phyloP scores from a whole-genome alignment of 768 basidiomycete genomes.

The Mycena sanguinolenta region DNA sequence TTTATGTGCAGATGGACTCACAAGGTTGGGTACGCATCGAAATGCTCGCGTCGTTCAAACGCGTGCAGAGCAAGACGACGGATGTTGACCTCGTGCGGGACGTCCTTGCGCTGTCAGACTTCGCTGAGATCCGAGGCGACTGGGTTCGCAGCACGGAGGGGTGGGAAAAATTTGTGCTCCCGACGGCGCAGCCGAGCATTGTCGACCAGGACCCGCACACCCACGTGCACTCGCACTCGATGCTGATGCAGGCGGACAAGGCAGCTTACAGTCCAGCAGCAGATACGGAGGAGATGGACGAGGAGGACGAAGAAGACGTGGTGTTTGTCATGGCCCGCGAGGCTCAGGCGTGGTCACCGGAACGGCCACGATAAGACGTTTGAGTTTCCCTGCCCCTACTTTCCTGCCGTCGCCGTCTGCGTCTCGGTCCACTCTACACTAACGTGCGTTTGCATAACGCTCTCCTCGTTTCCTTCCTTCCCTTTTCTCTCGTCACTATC shows the following conservation, averaged over 20 bases:
- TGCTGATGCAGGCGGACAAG: slow-evolving; percentile 34
- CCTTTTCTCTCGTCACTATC: neutral
- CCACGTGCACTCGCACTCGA: slow-evolving; percentile 13
- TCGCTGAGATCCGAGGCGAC: slow-evolving; percentile 36
- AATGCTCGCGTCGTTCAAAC: slow-evolving; percentile 35
- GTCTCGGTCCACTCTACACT: slow-evolving; percentile 5
- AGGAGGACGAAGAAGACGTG: slow-evolving; percentile 38
- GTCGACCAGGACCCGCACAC: slow-evolving; percentile 27
- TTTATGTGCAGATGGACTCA: slow-evolving; percentile 34
- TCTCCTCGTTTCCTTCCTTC: slow-evolving; percentile 16
- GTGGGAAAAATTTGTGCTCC: slow-evolving; percentile 37
- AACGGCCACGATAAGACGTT: slow-evolving; percentile 30
- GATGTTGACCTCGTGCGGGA: slow-evolving; percentile 37
- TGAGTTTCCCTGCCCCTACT: neutral
- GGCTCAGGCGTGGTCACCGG: slow-evolving; percentile 35
- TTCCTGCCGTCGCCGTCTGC: neutral
- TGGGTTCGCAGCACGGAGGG: slow-evolving; percentile 39
- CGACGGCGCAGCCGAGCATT: slow-evolving; percentile 32
- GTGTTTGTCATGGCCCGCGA: slow-evolving; percentile 39
- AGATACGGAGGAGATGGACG: slow-evolving; percentile 29
- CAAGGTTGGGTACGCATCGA: slow-evolving; percentile 38
- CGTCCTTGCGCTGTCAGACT: slow-evolving; percentile 34
- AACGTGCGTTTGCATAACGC: slow-evolving; percentile 21
- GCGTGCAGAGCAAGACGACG: slow-evolving; percentile 34
- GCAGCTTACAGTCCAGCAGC: slow-evolving; percentile 11